Evolutionary conservation across 75 land plant genomes (phyloP).

Genomic region (Cupressus sempervirens): DNA sequence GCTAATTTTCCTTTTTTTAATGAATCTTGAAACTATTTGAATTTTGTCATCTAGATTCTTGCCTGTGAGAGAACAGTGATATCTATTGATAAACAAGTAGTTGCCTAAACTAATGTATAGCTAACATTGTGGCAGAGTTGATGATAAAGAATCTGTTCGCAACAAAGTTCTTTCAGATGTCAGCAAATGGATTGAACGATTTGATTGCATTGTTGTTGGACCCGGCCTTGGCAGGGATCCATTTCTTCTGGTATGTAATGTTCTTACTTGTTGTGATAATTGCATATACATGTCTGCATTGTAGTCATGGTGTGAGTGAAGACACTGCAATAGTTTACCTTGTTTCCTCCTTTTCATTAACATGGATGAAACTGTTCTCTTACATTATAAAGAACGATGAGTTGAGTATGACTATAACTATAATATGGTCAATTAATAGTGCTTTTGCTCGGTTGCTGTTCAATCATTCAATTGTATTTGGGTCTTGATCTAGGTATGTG

Average conservation of each 20-base stretch:
- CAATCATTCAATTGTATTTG: neutral
- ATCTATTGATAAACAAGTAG: neutral
- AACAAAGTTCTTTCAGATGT: constrained; percentile 62
- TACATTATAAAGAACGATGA: constrained; percentile 1
- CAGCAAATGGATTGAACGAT: constrained; percentile 84
- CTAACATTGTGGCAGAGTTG: constrained; percentile 44
- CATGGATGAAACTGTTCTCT: neutral
- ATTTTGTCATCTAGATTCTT: neutral
- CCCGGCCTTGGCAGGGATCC: constrained; percentile 98
- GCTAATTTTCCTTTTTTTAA: neutral
- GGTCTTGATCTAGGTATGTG: neutral
- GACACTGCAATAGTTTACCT: constrained; percentile 2
- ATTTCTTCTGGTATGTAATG: constrained; percentile 73
- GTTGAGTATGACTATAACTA: neutral
- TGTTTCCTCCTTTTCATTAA: neutral
- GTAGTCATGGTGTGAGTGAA: neutral
- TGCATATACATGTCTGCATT: neutral
- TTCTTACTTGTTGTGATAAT: neutral
- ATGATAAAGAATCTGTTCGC: constrained; percentile 34
- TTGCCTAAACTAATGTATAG: constrained; percentile 3
- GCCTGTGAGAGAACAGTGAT: neutral
- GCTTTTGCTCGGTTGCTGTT: neutral
- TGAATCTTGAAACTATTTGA: neutral
- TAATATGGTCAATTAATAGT: neutral
- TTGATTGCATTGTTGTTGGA: constrained; percentile 93